Evolutionary conservation across 345 rosid species (phyloP), one percentile per base, ranked within the genome.

Genomic region (Corchorus capsularis): DNA sequence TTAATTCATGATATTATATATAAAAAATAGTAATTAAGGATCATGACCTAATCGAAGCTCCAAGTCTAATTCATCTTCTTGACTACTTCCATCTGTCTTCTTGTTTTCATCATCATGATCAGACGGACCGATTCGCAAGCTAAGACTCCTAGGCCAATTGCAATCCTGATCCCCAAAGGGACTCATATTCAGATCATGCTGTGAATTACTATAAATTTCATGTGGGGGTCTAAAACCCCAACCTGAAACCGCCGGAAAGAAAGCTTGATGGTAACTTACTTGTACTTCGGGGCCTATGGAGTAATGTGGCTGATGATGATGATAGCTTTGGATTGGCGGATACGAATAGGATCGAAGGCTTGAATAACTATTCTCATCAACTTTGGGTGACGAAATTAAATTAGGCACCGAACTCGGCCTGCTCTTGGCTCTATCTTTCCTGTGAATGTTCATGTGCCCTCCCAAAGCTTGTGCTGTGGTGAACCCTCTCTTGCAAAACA

Each of bases 391-490:
- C 61, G 85, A 69, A 50, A 56, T 20, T 3, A 75, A 73, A n/a
- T n/a, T n/a, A 65, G 85, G 70, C 60, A 63, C 27, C 8, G 71
- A 50, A 68, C 46, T 83, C 53, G 84, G 76, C 75, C 87, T 86
- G 72, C 75, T 71, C 77, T 88, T 90, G 67, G 89, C 88, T 75
- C 96, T 86, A 77, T 92, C 97, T 80, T 88, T 89, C 68, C 98
- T 84, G 84, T 94, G 98, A 69, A 94, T 91, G 79, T 94, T 94
- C 98, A 94, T 94, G 81, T 94, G 98, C 27, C 98, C 98, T 0
- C 98, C 98, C 74, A 94, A 81, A 64, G 98, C 98, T 73, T 94
- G 98, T 34, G 98, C 98, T 81, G 89, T 94, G 50, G 94, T 91
- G 83, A 94, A 94, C 34, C 98, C 98, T 83, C 97, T 83, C 91